Evolutionary conservation across 805 yeast genomes (phyloP).

Genomic region (Yamadazyma ubonensis): DNA sequence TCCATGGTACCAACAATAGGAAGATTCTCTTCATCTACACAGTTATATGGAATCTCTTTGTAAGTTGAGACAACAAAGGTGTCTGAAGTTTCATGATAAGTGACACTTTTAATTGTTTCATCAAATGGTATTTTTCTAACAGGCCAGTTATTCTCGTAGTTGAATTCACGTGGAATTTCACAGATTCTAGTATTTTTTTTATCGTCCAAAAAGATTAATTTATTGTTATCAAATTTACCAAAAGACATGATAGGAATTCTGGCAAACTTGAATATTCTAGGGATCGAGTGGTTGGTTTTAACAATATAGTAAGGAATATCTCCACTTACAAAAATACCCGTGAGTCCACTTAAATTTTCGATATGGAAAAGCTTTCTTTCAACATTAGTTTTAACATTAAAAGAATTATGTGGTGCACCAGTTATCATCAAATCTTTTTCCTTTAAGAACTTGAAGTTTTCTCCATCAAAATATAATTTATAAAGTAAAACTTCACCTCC

Average conservation of each 20-base stretch:
- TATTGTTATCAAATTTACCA: conserved; percentile 54
- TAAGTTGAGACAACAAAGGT: conserved; percentile 63
- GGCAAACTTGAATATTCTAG: conserved; percentile 66
- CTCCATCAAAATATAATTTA: conserved; percentile 52
- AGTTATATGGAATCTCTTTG: conserved; percentile 56
- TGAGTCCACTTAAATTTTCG: conserved; percentile 55
- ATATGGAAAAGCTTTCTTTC: conserved; percentile 67
- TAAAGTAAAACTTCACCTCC: conserved; percentile 80
- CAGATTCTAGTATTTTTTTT: conserved; percentile 65
- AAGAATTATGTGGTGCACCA: conserved; percentile 82
- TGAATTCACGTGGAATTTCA: conserved; percentile 45
- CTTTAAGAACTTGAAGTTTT: conserved; percentile 40
- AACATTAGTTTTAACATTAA: conserved; percentile 61
- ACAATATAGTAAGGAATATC: conserved; percentile 64
- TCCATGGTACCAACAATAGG: conserved; percentile 55
- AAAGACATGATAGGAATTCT: conserved; percentile 65
- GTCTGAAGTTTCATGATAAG: conserved; percentile 67
- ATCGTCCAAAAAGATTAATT: conserved; percentile 71
- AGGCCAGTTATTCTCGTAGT: conserved; percentile 63
- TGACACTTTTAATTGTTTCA: conserved; percentile 60
- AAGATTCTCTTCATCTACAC: conserved; percentile 73
- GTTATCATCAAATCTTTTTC: conserved; percentile 50
- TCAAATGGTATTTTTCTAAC: conserved; percentile 52
- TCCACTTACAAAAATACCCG: conserved; percentile 71
- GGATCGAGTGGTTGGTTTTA: conserved; percentile 62